phyloP scores from a whole-genome alignment of 257 asterid genomes.

The Solanum sitiens region DNA sequence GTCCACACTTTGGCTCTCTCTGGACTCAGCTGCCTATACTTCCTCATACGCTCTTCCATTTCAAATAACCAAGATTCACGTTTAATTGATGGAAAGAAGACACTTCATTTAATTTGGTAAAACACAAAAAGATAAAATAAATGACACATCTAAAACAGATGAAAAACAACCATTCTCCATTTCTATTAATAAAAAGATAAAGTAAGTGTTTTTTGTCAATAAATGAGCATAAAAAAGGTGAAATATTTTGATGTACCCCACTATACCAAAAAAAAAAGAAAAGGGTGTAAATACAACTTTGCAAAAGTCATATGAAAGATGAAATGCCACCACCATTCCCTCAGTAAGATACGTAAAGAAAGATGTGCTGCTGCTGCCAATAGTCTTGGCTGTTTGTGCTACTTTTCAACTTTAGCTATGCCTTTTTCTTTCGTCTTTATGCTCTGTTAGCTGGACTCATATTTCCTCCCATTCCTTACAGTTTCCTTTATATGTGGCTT shows the following conservation, averaged over 20 bases:
- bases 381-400: neutral
- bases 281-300: neutral
- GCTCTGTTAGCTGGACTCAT: neutral
- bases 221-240: neutral
- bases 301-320: neutral
- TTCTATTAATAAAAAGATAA: neutral
- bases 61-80: neutral
- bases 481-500: neutral
- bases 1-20: conserved; percentile 90
- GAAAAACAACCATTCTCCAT: neutral
- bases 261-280: neutral
- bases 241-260: neutral
- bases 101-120: too few relatives aligned
- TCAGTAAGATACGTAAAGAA: neutral
- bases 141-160: neutral
- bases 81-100: too few relatives aligned
- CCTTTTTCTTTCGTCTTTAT: neutral
- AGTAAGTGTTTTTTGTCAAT: neutral
- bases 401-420: neutral
- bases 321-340: neutral
- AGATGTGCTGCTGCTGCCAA: neutral
- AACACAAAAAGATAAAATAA: neutral
- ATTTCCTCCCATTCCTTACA: neutral
- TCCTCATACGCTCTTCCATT: conserved; percentile 53
- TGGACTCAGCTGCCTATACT: conserved; percentile 61